A percentile compares a stretch with the other conserved stretches of the same genome.
Conservation (phyloP, 192 early-diverging fungal genomes). For the Geosiphon pyriformis region DNA sequence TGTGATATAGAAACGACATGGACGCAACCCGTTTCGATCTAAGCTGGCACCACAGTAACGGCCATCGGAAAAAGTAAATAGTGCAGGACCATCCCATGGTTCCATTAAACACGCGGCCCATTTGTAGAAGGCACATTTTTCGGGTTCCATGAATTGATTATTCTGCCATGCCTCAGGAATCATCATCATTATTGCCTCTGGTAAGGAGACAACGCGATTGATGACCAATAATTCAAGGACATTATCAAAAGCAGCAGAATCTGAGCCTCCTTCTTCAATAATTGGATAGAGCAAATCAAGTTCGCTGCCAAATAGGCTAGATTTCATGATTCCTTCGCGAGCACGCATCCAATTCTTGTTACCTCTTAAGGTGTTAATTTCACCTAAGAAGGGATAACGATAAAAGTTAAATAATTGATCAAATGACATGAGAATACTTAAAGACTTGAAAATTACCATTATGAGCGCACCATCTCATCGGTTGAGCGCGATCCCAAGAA, state of each 20-base stretch:
- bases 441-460: conserved; percentile 62
- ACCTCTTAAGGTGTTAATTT: conserved; percentile 97
- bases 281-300: conserved; percentile 85
- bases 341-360: conserved; percentile 99
- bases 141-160: conserved; percentile 74
- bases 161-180: conserved; percentile 98
- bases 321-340: conserved; percentile 89
- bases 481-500: conserved; percentile 98
- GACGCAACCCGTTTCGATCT: conserved; percentile 95
- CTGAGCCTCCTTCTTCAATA: conserved; percentile 92
- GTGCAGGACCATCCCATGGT: conserved; percentile 96
- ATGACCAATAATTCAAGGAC: conserved; percentile 92
- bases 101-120: conserved; percentile 99
- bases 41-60: conserved; percentile 97
- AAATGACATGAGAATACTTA: background rate
- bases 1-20: conserved; percentile 97
- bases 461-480: conserved; percentile 97
- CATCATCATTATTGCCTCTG: conserved; percentile 98
- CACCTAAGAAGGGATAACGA: conserved; percentile 48
- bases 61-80: conserved; percentile 97
- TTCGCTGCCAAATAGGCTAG: conserved; percentile 70
- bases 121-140: conserved; percentile 91
- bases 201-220: conserved; percentile 84
- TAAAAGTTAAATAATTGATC: background rate
- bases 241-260: conserved; percentile 96